A percentile compares a stretch with the other conserved stretches of the same genome.
Conservation (phyloP, 768 basidiomycete species). For the Crassisporium funariophilum region DNA sequence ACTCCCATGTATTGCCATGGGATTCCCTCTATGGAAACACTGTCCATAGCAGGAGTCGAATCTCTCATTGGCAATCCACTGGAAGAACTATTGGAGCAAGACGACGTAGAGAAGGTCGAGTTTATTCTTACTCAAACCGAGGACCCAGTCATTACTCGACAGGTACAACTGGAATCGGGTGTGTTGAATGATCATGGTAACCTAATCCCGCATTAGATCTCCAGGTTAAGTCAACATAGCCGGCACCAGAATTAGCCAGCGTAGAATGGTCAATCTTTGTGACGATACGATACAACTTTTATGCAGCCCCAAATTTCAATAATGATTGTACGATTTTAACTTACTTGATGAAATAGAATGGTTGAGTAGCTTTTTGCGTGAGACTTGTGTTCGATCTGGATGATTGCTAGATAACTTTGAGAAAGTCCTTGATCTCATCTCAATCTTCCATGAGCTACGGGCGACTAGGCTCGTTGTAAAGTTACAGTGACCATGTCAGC, state of each 20-base stretch:
- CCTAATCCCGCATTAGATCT: slow-evolving; percentile 23
- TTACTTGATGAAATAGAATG: no score
- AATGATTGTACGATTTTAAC: no score
- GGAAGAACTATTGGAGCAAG: no score
- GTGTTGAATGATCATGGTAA: slow-evolving; percentile 28
- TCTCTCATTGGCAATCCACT: no score
- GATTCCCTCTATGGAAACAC: background rate
- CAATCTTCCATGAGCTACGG: background rate
- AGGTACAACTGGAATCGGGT: slow-evolving; percentile 12
- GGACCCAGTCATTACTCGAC: background rate
- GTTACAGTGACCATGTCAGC: slow-evolving; percentile 13
- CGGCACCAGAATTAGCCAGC: slow-evolving; percentile 6
- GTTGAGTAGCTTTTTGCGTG: no score
- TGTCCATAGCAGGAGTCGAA: background rate
- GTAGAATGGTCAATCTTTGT: background rate
- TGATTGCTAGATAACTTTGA: no score
- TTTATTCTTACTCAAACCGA: slow-evolving; percentile 1
- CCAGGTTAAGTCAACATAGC: slow-evolving; percentile 27
- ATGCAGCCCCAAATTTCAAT: no score
- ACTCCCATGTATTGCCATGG: slow-evolving; percentile 8
- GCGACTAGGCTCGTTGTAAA: background rate
- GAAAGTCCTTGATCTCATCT: no score
- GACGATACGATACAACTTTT: no score
- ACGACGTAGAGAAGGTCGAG: slow-evolving; percentile 8
- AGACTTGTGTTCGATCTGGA: no score